These are phyloP conservation scores for Scleroderma citrinum DNA, from an alignment of 768 basidiomycete species.

Conservation along the genomic window DNA sequence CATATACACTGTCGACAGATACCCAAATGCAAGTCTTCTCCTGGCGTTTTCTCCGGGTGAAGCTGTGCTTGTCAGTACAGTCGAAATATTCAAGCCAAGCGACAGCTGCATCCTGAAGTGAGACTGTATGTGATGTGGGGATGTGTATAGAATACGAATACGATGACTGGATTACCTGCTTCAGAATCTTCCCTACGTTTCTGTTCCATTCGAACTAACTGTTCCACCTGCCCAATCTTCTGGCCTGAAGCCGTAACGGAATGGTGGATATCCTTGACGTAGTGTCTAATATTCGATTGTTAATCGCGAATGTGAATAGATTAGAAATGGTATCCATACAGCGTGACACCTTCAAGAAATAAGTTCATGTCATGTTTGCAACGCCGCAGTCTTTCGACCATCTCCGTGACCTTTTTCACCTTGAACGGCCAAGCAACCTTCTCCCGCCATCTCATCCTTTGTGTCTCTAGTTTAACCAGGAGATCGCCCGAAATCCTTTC, in stretches of 20 bases:
- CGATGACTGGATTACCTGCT: neutral
- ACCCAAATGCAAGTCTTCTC: neutral
- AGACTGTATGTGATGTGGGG: neutral
- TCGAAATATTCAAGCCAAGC: neutral
- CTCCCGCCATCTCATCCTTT: neutral
- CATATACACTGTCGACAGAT: neutral
- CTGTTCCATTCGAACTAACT: no score
- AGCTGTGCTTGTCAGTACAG: neutral
- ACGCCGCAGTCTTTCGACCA: no score
- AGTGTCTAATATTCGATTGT: no score
- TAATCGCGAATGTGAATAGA: no score
- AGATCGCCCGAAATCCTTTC: neutral
- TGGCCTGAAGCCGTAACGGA: neutral
- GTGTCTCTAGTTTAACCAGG: neutral
- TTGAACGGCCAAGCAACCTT: neutral
- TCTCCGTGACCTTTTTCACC: neutral
- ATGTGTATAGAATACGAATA: neutral
- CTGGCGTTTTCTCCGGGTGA: neutral
- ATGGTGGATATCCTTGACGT: neutral
- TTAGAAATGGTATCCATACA: no score
- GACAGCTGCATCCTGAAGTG: neutral
- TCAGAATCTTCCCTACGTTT: neutral
- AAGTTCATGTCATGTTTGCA: no score
- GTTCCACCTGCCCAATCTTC: neutral
- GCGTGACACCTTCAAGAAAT: no score